Conservation (phyloP, 2,329 filamentous ascomycete species). For the Aspergillus latus region DNA sequence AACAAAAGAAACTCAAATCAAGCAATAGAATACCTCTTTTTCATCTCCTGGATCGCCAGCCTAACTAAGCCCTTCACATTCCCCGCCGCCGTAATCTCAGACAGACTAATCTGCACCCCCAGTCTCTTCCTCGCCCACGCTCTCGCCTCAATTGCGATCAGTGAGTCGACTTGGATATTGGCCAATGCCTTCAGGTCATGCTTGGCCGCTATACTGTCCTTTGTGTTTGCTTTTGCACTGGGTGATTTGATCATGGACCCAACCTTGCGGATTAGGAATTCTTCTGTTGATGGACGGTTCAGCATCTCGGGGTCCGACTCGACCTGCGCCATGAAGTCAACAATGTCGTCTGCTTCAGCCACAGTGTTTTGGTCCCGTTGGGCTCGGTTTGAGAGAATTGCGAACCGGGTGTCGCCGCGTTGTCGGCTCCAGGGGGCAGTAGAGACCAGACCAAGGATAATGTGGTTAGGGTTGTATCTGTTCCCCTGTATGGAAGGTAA, state of each 20-base stretch:
- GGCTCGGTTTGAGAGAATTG: not conserved
- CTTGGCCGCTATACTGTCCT: not conserved
- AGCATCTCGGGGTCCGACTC: slow-evolving; percentile 4
- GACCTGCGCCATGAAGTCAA: slow-evolving; percentile 1
- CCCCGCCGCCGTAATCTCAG: slow-evolving; percentile 4
- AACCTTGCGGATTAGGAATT: not conserved
- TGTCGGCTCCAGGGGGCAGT: not conserved
- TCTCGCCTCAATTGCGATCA: slow-evolving; percentile 4
- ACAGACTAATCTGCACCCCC: slow-evolving; percentile 1
- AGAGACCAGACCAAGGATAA: not conserved
- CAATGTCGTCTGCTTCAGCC: not conserved
- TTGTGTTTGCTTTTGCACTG: not conserved
- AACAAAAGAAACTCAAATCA: not conserved
- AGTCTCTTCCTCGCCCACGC: slow-evolving; percentile 7
- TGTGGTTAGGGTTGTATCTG: not conserved
- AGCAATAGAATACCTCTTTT: not conserved
- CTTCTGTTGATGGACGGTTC: slow-evolving; percentile 1
- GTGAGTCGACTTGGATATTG: slow-evolving; percentile 1
- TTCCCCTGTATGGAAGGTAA: no score
- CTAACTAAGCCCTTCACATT: not conserved
- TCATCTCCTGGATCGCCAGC: slow-evolving; percentile 5
- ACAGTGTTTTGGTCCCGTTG: not conserved
- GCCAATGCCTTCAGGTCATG: not conserved
- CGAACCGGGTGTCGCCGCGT: not conserved
- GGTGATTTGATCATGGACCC: not conserved